Base-by-base conservation (phyloP, 75 land plant species). In the Selaginella moellendorffii region DNA sequence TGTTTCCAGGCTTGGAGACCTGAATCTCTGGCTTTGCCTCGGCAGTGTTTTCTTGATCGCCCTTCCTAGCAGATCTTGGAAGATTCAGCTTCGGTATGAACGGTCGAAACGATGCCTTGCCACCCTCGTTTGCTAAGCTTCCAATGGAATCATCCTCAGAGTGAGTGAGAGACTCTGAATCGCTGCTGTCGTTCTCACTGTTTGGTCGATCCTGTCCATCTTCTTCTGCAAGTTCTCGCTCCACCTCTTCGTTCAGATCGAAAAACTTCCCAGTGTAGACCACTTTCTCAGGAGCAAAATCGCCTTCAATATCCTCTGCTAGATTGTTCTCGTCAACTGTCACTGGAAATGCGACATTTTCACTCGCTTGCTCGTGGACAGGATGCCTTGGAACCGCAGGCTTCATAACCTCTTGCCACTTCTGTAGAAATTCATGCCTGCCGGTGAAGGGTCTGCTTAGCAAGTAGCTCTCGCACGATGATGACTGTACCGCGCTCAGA, bases 171-270 rank as follows among this genome's bases (percentile, higher is more conserved):
- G 46, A 36, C 46, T 14, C 46, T 5, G 5, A 5, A 36, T 36
- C 46, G 14, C 30, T 26, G 10, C 30, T 62, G 31, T 26, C 24
- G 14, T n/a, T 26, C 64, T 62, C 10, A 8, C 27, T 62, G 10
- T 58, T 58, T 20, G 10, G 10, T 12, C 20, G 20, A 17, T 58
- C 22, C 20, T 58, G 20, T 10, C n/a, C 30, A 14, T 65, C 73
- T 61, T 75, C 77, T 19, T 8, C 62, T 27, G 27, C 77, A 24
- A 75, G 59, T 46, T 75, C 77, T 2, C 64, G 68, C 59, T 75
- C 77, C 26, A 75, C 77, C 63, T 75, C 73, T 53, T 75, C 77
- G 65, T 75, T 75, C 29, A 75, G 18, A 36, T 75, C 77, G 64
- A 68, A 75, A 24, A 75, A 75, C 21, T 67, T 65, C 26, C 77